Evolutionary conservation across 306 rosid species (phyloP).

Genomic region (Carpinus viminea): DNA sequence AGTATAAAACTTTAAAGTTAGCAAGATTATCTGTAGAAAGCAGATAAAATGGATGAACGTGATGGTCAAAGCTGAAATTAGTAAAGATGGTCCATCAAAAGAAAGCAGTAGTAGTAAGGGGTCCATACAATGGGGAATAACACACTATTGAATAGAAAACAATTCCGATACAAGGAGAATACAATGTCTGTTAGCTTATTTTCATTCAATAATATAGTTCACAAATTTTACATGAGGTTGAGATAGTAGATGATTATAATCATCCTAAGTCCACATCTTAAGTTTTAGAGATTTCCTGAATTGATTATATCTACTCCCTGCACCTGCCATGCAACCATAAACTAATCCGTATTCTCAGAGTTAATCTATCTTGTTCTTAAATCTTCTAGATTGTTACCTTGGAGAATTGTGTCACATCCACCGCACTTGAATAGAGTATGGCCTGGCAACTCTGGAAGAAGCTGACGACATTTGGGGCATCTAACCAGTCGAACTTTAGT

Average conservation of each 20-base stretch:
- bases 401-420: slow-evolving; percentile 69
- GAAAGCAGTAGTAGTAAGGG: slow-evolving; percentile 12
- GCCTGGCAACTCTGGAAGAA: slow-evolving; percentile 67
- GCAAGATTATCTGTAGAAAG: neutral
- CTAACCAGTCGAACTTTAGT: slow-evolving; percentile 60
- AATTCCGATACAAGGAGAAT: neutral
- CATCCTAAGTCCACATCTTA: slow-evolving; percentile 21
- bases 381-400: slow-evolving; percentile 50
- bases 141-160: neutral
- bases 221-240: neutral
- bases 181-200: neutral
- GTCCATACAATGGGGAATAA: neutral
- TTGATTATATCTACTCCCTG: neutral
- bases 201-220: neutral
- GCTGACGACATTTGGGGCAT: slow-evolving; percentile 69
- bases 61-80: neutral
- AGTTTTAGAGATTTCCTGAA: slow-evolving; percentile 11
- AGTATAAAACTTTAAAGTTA: neutral
- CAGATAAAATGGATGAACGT: neutral
- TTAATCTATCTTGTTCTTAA: neutral
- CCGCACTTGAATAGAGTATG: slow-evolving; percentile 75
- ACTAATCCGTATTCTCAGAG: neutral
- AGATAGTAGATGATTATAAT: slow-evolving; percentile 13
- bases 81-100: neutral
- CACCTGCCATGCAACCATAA: neutral